Base-by-base conservation (phyloP, 2,329 filamentous ascomycete species). In the Karstenula rhodostoma region DNA sequence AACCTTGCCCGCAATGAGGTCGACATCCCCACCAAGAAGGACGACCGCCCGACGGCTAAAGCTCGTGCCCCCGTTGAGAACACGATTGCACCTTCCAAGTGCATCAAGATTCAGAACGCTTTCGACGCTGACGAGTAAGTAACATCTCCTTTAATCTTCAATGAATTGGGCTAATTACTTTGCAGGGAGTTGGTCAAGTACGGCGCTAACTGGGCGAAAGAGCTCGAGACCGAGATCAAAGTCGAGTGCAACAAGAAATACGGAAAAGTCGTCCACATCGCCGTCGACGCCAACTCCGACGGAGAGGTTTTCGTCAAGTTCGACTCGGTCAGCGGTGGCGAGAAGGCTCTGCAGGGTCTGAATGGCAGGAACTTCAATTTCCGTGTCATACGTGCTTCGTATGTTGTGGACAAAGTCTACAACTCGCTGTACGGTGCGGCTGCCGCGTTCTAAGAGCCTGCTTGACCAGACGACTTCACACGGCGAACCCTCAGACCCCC, bases 251-350 rank as follows among this genome's bases (percentile, higher is more conserved):
- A 96, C 82, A 86, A 89, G 72, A 96, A 95, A 85, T 99, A 98
- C 84, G 95, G 95, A 75, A 92, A 94, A 73, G 94, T 99, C 73
- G 93, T 98, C 79, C 95, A 99, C 87, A 96, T 98, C 81, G 88
- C 93, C 71, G 87, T 97, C 80, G 94, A 98, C 83, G 89, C 91
- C 68, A 96, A 96, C 82, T 95, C 93, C 50, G 88, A 91, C 79
- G 95, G 95, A 80, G 95, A 99, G 77, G 94, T 99, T 72, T 99
- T 97, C 80, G 89, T 99, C 79, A 99, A 99, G 80, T 99, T 99
- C 82, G 93, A 97, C 81, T 91, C 93, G 74, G 92, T 98, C 64
- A 89, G 94, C 78, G 94, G 94, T 71, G 94, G 94, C 77, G 93
- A 97, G 81, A 98, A 97, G 77, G 95, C 95, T 72, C 96, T 98